Evolutionary conservation across 805 yeast species (phyloP).

Genomic region (Ogataea corticis): DNA sequence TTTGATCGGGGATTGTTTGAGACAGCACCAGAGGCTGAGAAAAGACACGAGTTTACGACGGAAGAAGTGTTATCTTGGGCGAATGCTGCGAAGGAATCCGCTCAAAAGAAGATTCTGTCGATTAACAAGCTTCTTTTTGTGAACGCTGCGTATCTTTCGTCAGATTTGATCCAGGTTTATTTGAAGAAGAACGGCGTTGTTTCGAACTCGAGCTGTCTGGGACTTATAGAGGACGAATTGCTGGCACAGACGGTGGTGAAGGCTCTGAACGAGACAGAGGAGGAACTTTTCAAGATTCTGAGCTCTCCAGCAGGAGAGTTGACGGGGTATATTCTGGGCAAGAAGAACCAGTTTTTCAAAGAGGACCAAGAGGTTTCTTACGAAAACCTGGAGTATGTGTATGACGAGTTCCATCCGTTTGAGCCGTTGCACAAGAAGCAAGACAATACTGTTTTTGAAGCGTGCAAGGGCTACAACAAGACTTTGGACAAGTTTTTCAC

Average conservation of each 20-base stretch:
- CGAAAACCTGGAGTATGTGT: constrained; percentile 41
- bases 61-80: constrained; percentile 44
- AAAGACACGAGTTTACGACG: constrained; percentile 26
- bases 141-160: constrained; percentile 71
- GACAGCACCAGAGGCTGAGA: constrained; percentile 3
- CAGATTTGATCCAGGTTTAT: constrained; percentile 69
- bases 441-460: constrained; percentile 39
- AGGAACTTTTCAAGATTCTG: constrained; percentile 40
- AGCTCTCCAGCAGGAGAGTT: constrained; percentile 35
- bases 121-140: constrained; percentile 70
- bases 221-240: constrained; percentile 31
- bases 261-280: constrained; percentile 50
- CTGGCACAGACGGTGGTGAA: constrained; percentile 36
- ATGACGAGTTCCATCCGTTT: constrained; percentile 58
- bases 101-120: constrained; percentile 49
- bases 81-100: constrained; percentile 34
- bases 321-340: constrained; percentile 64
- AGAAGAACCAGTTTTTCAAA: constrained; percentile 53
- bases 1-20: constrained; percentile 55
- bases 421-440: constrained; percentile 39
- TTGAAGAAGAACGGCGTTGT: constrained; percentile 48
- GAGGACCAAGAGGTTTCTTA: constrained; percentile 37
- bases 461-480: constrained; percentile 67
- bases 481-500: constrained; percentile 86
- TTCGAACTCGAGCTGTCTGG: constrained; percentile 35